Base-by-base conservation (phyloP, 2,329 filamentous ascomycete genomes). In the Fusarium dlaminii region DNA sequence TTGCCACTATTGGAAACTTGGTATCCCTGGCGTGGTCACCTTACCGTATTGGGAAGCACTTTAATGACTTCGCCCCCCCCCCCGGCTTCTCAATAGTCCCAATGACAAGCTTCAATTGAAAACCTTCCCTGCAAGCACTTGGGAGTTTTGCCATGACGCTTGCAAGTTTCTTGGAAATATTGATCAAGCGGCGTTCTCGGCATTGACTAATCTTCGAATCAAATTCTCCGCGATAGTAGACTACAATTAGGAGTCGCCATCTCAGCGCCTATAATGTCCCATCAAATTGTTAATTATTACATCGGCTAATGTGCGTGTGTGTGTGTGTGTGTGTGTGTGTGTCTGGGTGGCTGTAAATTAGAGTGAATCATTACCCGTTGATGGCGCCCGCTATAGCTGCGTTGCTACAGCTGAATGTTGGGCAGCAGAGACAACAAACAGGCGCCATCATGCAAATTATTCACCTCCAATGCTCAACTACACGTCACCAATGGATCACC, bases 1-100 rank as follows among this genome's bases (percentile, higher is more conserved):
- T 72, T 72, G 68, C 72, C 68, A 57, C 72, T 75, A 73, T 66
- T 72, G 68, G 60, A 68, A 74, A 66, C 39, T 51, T 68, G 51
- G 68, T 29, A 37, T 63, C 24, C 32, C 54, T 66, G 34, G 57
- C 27, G 34, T 42, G 17, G 12, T 42, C 52, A 37, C 72, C 72
- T 73, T 74, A 52, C 72, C 72, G 32, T 7, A 70, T 75, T 51
- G 40, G 60, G 72, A 36, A 61, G 27, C 27, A 66, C 68, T 73
- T 74, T 66, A 74, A 72, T 74, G 60, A 74, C 59, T 40, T 66
- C 45, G 72, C 56, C 62, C 60, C 58, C 56, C 62, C 60, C 58
- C 52, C 63, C 70, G 48, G 68, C 43, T 43, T 59, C 46, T 66
- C 48, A 59, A 75, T 74, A 75, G 68, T 63, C 42, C 71, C 71